Evolutionary conservation across 1,284 basidiomycete species (phyloP), one percentile per base, ranked within the genome.

Genomic region (Rugosomyces carneus): DNA sequence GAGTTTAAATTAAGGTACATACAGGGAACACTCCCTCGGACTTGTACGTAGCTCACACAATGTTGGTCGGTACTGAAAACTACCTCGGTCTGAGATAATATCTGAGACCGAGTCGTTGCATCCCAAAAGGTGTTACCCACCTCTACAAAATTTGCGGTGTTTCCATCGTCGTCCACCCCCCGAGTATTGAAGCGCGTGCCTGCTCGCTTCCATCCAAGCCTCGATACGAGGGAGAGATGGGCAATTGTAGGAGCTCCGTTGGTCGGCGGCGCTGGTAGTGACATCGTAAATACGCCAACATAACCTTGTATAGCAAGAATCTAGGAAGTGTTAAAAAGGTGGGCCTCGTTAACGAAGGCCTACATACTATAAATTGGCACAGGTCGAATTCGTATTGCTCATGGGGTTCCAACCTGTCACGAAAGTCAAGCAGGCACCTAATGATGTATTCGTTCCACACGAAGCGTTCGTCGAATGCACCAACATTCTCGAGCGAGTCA

Each of bases 121-220:
- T 46, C 35, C 18, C 24, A 39, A 27, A 34, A 29, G 9, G 37
- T 47, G 48, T 52, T 46, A 61, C 72, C 46, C 57, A 83, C 89
- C 78, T 97, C 95, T 27, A 96, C 96, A 66, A 97, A 98, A 62
- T 99, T 98, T 40, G 96, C 96, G 15, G 89, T 90, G 61, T 96
- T 88, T 32, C 96, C 95, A 57, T 97, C 93, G 62, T 99, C 96
- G 61, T 99, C 96, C 18, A 99, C 89, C 0, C 96, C 96, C 48
- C 96, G 80, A 2, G 94, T 95, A 60, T 97, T 95, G 72, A 97
- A 99, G 24, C 96, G 81, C 15, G 96, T 98, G 1, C 96, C 96
- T 15, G 96, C 95, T 51, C 94, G 78, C 66, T 93, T 95, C 83
- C 90, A 95, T 26, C 93, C 89, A 6, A 99, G 73, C 20, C 95